Percentiles rank a stretch among this genome's conserved stretches.
These are phyloP conservation scores for Raffaelea albimanens DNA, from an alignment of 2,329 filamentous ascomycete genomes.

Conservation along the genomic window DNA sequence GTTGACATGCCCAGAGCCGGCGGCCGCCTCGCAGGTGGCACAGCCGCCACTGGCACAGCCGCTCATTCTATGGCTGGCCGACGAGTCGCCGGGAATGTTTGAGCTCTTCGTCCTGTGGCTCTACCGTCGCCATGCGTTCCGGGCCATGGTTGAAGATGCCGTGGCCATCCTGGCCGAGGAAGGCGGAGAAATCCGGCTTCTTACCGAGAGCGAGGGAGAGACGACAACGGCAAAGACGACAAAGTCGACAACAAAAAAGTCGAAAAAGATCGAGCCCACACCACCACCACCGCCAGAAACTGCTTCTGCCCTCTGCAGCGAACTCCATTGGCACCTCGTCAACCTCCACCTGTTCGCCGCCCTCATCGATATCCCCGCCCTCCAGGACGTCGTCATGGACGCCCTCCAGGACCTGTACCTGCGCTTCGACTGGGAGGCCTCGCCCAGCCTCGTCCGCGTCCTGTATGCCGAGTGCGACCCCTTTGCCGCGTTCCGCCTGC, in stretches of 20 bases:
- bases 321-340: conserved; percentile 46
- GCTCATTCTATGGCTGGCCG: conserved; percentile 26
- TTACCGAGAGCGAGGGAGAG: background rate
- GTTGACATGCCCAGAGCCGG: conserved; percentile 12
- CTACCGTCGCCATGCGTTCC: conserved; percentile 33
- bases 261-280: background rate
- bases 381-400: conserved; percentile 50
- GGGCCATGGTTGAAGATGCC: conserved; percentile 31
- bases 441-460: conserved; percentile 38
- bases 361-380: conserved; percentile 34
- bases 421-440: conserved; percentile 48
- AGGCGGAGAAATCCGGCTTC: conserved; percentile 4
- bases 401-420: conserved; percentile 50
- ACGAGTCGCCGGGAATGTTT: conserved; percentile 42
- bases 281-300: background rate
- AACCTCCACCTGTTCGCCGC: conserved; percentile 49
- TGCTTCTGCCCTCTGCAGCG: conserved; percentile 15
- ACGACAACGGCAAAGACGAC: background rate
- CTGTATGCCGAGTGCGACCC: conserved; percentile 45
- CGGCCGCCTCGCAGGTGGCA: background rate
- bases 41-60: conserved; percentile 16
- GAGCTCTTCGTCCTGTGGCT: conserved; percentile 44
- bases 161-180: conserved; percentile 18
- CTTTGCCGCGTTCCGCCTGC: conserved; percentile 38
- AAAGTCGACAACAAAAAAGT: background rate